A percentile compares a stretch with the other conserved stretches of the same genome.
phyloP scores from a whole-genome alignment of 495 filamentous ascomycete genomes.

The Aspergillus leporis region DNA sequence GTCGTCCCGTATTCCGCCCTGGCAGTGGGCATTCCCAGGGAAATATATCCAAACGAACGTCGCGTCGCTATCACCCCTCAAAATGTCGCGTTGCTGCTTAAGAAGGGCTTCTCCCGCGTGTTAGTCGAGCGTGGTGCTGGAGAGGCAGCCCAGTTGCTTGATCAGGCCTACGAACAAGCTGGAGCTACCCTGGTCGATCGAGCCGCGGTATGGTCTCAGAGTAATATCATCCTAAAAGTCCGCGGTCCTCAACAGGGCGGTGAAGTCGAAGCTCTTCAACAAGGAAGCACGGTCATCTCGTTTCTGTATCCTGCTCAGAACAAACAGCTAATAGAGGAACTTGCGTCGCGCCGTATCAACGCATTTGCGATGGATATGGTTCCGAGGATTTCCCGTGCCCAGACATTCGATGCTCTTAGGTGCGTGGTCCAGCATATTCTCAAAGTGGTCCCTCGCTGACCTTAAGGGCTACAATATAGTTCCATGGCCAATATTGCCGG shows the following conservation, averaged over 20 bases:
- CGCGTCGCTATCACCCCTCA: conserved; percentile 79
- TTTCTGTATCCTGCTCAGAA: conserved; percentile 77
- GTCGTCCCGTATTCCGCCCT: conserved; percentile 66
- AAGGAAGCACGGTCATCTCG: conserved; percentile 68
- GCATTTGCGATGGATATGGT: conserved; percentile 85
- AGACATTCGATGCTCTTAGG: conserved; percentile 75
- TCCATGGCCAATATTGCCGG: conserved; percentile 89
- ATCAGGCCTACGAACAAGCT: conserved; percentile 68
- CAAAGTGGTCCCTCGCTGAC: background rate
- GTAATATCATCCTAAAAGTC: conserved; percentile 78
- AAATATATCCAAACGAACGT: conserved; percentile 69
- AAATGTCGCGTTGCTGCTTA: conserved; percentile 72
- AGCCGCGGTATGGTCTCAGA: conserved; percentile 61
- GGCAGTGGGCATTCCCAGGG: conserved; percentile 69
- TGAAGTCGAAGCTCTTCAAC: conserved; percentile 60
- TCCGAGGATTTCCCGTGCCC: conserved; percentile 78
- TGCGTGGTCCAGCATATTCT: conserved; percentile 8
- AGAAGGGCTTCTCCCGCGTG: conserved; percentile 75
- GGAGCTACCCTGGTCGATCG: conserved; percentile 70
- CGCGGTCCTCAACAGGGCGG: conserved; percentile 60
- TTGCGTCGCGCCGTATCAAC: conserved; percentile 63
- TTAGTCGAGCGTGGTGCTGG: conserved; percentile 75
- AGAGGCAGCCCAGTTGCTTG: conserved; percentile 68
- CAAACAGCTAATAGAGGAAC: conserved; percentile 62
- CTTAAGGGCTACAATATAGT: conserved; percentile 24